Base-by-base conservation (phyloP, 2,329 filamentous ascomycete genomes). In the Pyrenophora tritici-repentis region DNA sequence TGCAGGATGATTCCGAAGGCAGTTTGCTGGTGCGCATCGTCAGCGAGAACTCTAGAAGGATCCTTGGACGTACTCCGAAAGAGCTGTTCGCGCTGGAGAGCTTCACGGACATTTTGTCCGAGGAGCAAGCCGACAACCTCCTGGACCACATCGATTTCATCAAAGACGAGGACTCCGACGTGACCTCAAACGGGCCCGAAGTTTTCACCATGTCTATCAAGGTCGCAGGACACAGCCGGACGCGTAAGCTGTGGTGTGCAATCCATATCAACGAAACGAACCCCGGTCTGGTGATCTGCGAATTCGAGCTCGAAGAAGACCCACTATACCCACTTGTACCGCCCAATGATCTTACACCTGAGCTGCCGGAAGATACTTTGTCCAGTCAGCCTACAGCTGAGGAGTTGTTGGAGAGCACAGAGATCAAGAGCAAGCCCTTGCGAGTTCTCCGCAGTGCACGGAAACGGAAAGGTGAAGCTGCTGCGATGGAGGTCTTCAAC, bases 101-200 rank as follows among this genome's bases (percentile, higher is more conserved):
- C 64, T 95, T 96, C 63, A 84, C 88, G n/a, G 88, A 94, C 54
- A 89, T 96, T 10, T 75, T 96, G 8, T 86, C 85, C 1, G 88
- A 94, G 46, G 91, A 96, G 62, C 90, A 95, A 66, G 82, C 87
- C 13, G 91, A 95, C 57, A 92, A 90, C 56, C 76, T 96, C 1
- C 76, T 94, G 6, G 91, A 96, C 59, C 91, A 96, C 59, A 83
- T 96, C 43, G 90, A 96, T 66, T 96, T 95, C 67, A 89, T 95
- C 45, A 84, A 87, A 17, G 90, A 95, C 42, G 90, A 94, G 56
- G 88, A 90, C 9, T 83, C 86, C 0, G 90, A 95, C 66, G 86
- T 90, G 1, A 79, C 82, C 0, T 75, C 82, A 1, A 91, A 92
- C 58, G 91, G 91, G 0, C 91, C 91, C 0, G 91, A 96, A 63